Evolutionary conservation across 1,139 yeast species (phyloP), one percentile per base, ranked within the genome.

Genomic region (Blastobotrys apis): DNA sequence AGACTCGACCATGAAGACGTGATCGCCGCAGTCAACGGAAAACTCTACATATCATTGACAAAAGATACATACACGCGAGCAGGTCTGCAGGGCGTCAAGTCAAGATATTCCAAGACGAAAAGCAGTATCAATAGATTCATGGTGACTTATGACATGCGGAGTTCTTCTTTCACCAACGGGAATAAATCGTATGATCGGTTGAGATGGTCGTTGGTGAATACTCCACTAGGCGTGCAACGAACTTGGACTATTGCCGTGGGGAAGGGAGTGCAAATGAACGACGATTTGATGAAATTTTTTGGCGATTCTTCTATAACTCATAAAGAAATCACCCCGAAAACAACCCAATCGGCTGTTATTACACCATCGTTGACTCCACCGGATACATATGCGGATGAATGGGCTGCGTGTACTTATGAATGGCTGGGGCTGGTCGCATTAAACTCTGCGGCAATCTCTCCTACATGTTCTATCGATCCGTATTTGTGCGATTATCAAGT

Each of bases 121-220:
- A n/a, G n/a, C n/a, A n/a, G n/a, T n/a, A n/a, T n/a, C n/a, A 36
- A 42, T 12, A 30, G 47, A 23, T 39, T n/a, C 30, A 25, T 42
- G 27, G 34, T 50, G 19, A 32, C n/a, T 6, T 59, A 47, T 36
- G 56, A 60, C 31, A 47, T 60, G 34, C 34, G 40, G 5, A 33
- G 34, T 17, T 25, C 47, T 1, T 39, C 43, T 2, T 44, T 44
- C 25, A 32, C 36, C 2, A 33, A 43, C 2, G 57, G 58, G 5
- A 53, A 56, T 19, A 55, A 57, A 30, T 55, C 58, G 33, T 58
- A 54, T 42, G 57, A 62, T 4, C 57, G 74, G 32, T 49, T 71
- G 23, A 17, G 60, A n/a, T 71, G 75, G 74, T 68, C 66, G 25
- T 53, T 62, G 3, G 59, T 65, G 6, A 65, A 67, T 39, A 58